Conservation (phyloP, 257 asterid genomes). For the Osmanthus fragrans region DNA sequence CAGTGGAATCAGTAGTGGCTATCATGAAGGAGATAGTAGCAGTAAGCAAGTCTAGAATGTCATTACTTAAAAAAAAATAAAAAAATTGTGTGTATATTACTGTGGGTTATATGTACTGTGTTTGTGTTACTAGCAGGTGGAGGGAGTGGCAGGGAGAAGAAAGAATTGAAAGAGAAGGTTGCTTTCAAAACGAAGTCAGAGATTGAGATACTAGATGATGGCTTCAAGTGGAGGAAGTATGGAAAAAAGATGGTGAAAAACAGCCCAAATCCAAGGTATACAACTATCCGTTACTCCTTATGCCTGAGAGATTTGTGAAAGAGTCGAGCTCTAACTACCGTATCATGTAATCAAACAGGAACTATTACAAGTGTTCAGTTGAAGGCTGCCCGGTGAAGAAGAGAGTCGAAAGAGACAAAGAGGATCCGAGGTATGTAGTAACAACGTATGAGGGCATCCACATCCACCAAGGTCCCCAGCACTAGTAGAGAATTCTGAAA, state of each 20-base stretch:
- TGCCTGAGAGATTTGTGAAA: background rate
- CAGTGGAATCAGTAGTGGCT: background rate
- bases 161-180: background rate
- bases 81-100: too few species aligned
- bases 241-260: conserved; percentile 4
- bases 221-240: background rate
- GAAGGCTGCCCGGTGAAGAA: conserved; percentile 92
- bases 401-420: conserved; percentile 85
- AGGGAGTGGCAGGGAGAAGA: background rate
- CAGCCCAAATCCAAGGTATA: background rate
- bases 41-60: background rate
- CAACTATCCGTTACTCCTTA: background rate
- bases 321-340: background rate
- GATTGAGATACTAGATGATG: background rate
- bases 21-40: background rate
- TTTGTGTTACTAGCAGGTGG: background rate
- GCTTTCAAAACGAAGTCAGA: background rate
- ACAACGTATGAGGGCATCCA: conserved; percentile 89
- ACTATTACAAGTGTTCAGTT: conserved; percentile 74
- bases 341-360: conserved; percentile 47
- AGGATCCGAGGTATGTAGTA: conserved; percentile 66
- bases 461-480: conserved; percentile 64
- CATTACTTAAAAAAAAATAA: too few species aligned
- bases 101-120: background rate
- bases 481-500: conserved; percentile 25